These are phyloP conservation scores for Euphrasia arctica DNA, from an alignment of 305 asterid genomes.

Conservation along the genomic window DNA sequence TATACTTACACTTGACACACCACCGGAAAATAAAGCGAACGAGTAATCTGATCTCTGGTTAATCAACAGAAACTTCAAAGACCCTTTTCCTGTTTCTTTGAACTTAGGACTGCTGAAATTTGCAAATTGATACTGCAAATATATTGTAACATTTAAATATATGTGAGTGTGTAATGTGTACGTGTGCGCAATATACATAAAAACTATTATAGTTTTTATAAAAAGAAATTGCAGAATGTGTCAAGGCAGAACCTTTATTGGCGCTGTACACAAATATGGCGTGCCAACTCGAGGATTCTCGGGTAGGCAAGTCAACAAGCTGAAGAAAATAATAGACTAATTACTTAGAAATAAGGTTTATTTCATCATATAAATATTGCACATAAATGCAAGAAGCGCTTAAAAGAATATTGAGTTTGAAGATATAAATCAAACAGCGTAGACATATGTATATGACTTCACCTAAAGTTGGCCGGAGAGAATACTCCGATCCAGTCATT, in stretches of 20 bases:
- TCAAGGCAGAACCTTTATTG: conserved; percentile 60
- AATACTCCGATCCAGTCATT: conserved; percentile 94
- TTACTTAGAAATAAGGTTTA: conserved; percentile 18
- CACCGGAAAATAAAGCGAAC: conserved; percentile 82
- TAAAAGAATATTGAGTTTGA: too few species aligned
- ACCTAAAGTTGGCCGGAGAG: conserved; percentile 93
- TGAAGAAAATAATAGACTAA: conserved; percentile 30
- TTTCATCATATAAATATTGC: neutral
- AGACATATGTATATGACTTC: neutral
- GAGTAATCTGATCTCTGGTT: conserved; percentile 92
- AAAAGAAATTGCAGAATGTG: neutral
- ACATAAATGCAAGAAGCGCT: too few species aligned
- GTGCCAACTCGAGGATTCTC: conserved; percentile 57
- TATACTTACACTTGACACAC: conserved; percentile 55
- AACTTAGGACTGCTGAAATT: conserved; percentile 49
- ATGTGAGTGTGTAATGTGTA: neutral
- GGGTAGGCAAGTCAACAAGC: conserved; percentile 61
- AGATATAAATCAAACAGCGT: conserved; percentile 9
- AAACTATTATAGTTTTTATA: conserved; percentile 5
- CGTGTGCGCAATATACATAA: neutral
- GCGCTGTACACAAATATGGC: conserved; percentile 85
- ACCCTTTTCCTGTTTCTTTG: conserved; percentile 58
- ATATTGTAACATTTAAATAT: conserved; percentile 3
- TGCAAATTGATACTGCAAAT: conserved; percentile 81
- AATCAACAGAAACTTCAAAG: conserved; percentile 75